Evolutionary conservation across 495 filamentous ascomycete species (phyloP).

Genomic region (Barbatosphaeria neglecta): DNA sequence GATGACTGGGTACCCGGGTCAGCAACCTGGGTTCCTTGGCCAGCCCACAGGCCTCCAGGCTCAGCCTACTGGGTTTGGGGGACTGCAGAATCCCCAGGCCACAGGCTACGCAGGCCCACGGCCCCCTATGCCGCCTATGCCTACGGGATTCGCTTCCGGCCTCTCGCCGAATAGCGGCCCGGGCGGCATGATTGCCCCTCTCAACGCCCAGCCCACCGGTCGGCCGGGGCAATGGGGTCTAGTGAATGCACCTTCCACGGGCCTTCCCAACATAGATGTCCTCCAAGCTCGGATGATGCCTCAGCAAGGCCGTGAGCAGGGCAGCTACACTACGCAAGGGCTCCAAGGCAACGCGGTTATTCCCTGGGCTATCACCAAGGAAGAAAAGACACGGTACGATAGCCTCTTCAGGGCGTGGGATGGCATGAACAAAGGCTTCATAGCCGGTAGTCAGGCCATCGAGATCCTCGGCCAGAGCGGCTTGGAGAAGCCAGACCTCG

Average conservation of each 20-base stretch:
- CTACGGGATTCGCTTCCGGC: slow-evolving; percentile 60
- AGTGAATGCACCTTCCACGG: slow-evolving; percentile 83
- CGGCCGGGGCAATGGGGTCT: slow-evolving; percentile 95
- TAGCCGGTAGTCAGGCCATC: slow-evolving; percentile 86
- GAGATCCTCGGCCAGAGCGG: slow-evolving; percentile 98
- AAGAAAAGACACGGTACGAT: slow-evolving; percentile 96
- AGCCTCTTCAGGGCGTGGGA: slow-evolving; percentile 95
- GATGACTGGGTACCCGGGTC: slow-evolving; percentile 62
- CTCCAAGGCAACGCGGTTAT: slow-evolving; percentile 89
- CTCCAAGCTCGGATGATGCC: slow-evolving; percentile 97
- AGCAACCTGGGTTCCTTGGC: slow-evolving; percentile 33
- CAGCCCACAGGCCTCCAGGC: slow-evolving; percentile 39
- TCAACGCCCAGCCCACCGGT: slow-evolving; percentile 93
- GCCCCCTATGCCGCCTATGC: slow-evolving; percentile 93
- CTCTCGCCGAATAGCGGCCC: slow-evolving; percentile 51
- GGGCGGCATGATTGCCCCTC: slow-evolving; percentile 40
- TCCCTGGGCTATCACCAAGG: slow-evolving; percentile 97
- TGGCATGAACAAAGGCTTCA: slow-evolving; percentile 84
- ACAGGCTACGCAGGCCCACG: slow-evolving; percentile 61
- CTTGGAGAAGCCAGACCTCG: slow-evolving; percentile 75
- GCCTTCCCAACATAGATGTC: slow-evolving; percentile 86
- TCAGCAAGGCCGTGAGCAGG: slow-evolving; percentile 83
- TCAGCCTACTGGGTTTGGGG: slow-evolving; percentile 46
- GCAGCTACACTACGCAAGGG: slow-evolving; percentile 70
- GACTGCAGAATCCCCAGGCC: slow-evolving; percentile 39